Base-by-base conservation (phyloP, 768 basidiomycete genomes). In the Cystobasidium tubakii region DNA sequence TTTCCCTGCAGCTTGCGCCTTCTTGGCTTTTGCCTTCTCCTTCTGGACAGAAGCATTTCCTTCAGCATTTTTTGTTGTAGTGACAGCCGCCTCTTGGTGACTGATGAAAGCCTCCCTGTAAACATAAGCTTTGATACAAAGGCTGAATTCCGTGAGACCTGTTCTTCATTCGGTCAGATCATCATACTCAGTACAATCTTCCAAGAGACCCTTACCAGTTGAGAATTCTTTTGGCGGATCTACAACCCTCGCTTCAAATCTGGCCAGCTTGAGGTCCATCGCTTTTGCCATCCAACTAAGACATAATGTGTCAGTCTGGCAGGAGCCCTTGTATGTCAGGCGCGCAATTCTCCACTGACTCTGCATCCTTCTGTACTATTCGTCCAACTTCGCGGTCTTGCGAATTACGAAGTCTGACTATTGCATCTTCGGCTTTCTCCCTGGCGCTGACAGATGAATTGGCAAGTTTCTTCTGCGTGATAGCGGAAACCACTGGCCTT, bases 251-350 rank as follows among this genome's bases (percentile, higher is more conserved):
- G 19, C 66, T 27, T 46, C 66, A 31, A 69, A 69, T 19, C 66
- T 17, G 2, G 66, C 66, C 19, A 69, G 66, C 19, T 23, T 36
- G 13, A 46, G 39, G 55, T 69, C 66, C 66, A 69, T 69, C 23
- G 66, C 66, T 31, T 54, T 69, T 42, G 66, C 66, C 66, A 69
- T 69, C 66, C 66, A 69, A 19, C 66, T 69, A 36, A 42, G n/a
- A 21, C 29, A 69, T 3, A 50, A 21, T n/a, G n/a, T n/a, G n/a
- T n/a, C n/a, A n/a, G n/a, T n/a, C n/a, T n/a, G n/a, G n/a, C n/a
- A n/a, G n/a, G n/a, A n/a, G n/a, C n/a, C n/a, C n/a, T n/a, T n/a
- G n/a, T n/a, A n/a, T n/a, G n/a, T n/a, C n/a, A n/a, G n/a, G n/a
- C n/a, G n/a, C n/a, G n/a, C n/a, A 34, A 23, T 33, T 15, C 25